Evolutionary conservation across 495 filamentous ascomycete genomes (phyloP).

Genomic region (Podospora pseudoanserina): DNA sequence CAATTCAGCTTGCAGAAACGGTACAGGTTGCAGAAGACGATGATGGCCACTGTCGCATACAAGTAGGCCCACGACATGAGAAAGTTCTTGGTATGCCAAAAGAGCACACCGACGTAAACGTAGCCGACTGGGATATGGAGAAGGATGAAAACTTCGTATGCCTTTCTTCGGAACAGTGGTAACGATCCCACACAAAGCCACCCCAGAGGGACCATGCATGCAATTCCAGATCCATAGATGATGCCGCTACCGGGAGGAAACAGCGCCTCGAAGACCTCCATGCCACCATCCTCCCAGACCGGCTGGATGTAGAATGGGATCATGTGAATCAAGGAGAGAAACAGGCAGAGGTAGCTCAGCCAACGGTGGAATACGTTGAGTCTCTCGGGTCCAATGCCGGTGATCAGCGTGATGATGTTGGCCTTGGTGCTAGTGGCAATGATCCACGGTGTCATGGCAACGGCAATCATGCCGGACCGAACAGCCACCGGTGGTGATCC

Average conservation of each 20-base stretch:
- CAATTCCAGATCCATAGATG: constrained; percentile 85
- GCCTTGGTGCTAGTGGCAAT: constrained; percentile 86
- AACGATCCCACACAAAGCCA: constrained; percentile 83
- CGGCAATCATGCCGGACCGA: constrained; percentile 86
- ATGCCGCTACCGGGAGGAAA: constrained; percentile 60
- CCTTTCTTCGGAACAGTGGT: constrained; percentile 55
- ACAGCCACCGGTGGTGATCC: constrained; percentile 89
- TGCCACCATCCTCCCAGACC: constrained; percentile 72
- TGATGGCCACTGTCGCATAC: constrained; percentile 76
- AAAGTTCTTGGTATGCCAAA: constrained; percentile 96
- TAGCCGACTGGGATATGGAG: constrained; percentile 79
- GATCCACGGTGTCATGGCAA: constrained; percentile 94
- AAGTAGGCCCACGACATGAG: constrained; percentile 89
- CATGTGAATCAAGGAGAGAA: constrained; percentile 77
- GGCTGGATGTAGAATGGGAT: constrained; percentile 88
- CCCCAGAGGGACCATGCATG: constrained; percentile 74
- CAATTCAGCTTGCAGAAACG: constrained; percentile 81
- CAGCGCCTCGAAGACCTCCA: constrained; percentile 59
- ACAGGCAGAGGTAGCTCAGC: constrained; percentile 82
- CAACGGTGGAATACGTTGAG: constrained; percentile 92
- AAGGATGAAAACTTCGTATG: constrained; percentile 80
- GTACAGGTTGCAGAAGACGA: constrained; percentile 60
- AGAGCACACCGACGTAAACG: constrained; percentile 77
- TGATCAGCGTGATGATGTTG: constrained; percentile 79
- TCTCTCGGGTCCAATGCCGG: constrained; percentile 87